These are phyloP conservation scores for Colletotrichum sp. DNA, from an alignment of 2,329 filamentous ascomycete genomes.

Conservation along the genomic window DNA sequence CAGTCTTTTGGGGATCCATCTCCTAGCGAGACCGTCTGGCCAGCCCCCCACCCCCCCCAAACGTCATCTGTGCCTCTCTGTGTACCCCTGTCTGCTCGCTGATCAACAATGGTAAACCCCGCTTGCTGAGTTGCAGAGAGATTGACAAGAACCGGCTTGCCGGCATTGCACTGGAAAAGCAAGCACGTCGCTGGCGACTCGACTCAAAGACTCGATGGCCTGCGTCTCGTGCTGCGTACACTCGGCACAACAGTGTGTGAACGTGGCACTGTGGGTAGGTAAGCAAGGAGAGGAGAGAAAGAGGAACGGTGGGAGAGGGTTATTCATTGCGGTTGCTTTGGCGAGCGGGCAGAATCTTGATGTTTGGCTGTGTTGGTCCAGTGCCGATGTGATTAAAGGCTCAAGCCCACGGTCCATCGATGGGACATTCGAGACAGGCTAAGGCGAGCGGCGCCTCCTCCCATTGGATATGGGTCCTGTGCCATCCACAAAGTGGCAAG, in stretches of 20 bases:
- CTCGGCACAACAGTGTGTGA: no score
- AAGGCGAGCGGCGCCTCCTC: neutral
- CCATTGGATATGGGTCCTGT: constrained; percentile 11
- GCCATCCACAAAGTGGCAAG: constrained; percentile 4
- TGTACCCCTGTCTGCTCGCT: neutral
- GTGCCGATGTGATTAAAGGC: constrained; percentile 20
- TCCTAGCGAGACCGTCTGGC: neutral
- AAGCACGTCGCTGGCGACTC: neutral
- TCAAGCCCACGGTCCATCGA: neutral
- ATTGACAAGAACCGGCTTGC: neutral
- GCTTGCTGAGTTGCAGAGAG: neutral
- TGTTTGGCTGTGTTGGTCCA: constrained; percentile 4
- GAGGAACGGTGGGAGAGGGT: no score
- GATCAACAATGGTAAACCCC: neutral
- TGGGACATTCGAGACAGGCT: constrained; percentile 18
- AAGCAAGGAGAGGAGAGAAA: no score
- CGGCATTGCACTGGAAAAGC: neutral
- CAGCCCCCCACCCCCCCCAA: neutral
- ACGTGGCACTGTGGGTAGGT: no score
- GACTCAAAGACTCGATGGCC: neutral
- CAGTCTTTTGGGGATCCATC: neutral
- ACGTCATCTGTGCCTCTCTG: neutral
- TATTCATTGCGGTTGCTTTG: neutral
- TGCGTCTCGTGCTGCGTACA: neutral
- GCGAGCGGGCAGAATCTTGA: neutral